A percentile compares a stretch with the other conserved stretches of the same genome.
Conservation (phyloP, 805 yeast species). For the Lipomyces sp. region DNA sequence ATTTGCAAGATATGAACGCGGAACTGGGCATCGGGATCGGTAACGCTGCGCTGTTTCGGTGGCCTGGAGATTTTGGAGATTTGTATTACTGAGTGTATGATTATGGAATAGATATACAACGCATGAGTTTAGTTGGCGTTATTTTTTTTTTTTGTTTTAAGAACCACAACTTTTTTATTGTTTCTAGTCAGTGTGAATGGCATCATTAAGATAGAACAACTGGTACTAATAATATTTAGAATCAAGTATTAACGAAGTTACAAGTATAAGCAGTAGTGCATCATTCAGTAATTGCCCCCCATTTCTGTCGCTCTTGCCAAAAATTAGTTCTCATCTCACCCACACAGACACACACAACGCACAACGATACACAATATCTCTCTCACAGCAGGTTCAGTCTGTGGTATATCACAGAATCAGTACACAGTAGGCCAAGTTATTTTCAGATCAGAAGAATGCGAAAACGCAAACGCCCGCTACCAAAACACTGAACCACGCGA, state of each 20-base stretch:
- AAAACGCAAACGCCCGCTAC: not conserved
- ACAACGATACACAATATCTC: no score
- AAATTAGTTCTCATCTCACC: not conserved
- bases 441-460: not conserved
- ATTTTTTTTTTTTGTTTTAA: no score
- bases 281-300: not conserved
- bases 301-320: not conserved
- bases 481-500: not conserved
- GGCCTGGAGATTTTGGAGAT: conserved; percentile 32
- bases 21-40: conserved; percentile 30
- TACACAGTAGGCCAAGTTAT: not conserved
- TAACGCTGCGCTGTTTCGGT: conserved; percentile 29
- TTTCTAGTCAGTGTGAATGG: not conserved
- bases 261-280: not conserved
- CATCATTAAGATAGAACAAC: not conserved
- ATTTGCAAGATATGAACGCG: conserved; percentile 22
- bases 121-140: not conserved
- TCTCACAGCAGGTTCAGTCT: not conserved
- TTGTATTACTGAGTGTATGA: conserved; percentile 20
- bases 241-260: not conserved
- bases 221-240: not conserved
- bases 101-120: not conserved
- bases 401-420: not conserved
- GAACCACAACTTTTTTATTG: no score
- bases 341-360: no score